Percentiles rank a stretch among this genome's conserved stretches.
phyloP scores from a whole-genome alignment of 83 land plant species.

The Diphasiastrum complanatum region DNA sequence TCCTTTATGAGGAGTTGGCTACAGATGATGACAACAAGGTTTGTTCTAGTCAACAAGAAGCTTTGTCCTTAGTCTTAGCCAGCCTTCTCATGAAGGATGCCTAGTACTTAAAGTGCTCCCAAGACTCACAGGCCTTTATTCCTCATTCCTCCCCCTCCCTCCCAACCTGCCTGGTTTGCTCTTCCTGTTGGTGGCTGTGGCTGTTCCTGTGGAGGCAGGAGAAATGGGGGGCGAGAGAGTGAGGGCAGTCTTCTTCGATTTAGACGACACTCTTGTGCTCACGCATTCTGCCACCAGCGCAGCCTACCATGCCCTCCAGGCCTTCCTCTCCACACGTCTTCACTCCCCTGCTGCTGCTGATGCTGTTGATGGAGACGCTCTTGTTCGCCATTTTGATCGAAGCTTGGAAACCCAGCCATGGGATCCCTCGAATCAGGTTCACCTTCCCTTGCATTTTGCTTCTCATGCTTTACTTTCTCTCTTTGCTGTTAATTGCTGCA shows the following conservation, averaged over 20 bases:
- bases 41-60: too few relatives aligned
- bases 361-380: neutral
- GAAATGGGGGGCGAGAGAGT: too few relatives aligned
- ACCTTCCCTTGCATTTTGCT: neutral
- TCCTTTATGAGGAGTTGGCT: too few relatives aligned
- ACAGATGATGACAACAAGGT: too few relatives aligned
- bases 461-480: neutral
- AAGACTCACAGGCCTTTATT: too few relatives aligned
- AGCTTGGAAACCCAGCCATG: slow-evolving; percentile 24
- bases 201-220: too few relatives aligned
- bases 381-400: neutral
- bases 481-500: neutral
- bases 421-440: slow-evolving; percentile 45
- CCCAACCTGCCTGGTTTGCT: too few relatives aligned
- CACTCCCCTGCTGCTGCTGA: neutral
- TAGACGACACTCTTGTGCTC: slow-evolving; percentile 45
- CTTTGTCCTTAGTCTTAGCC: too few relatives aligned
- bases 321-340: neutral
- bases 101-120: too few relatives aligned
- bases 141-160: too few relatives aligned
- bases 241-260: slow-evolving; percentile 43
- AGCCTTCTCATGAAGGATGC: too few relatives aligned
- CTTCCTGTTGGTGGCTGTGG: too few relatives aligned
- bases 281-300: slow-evolving; percentile 32
- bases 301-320: slow-evolving; percentile 26